Percentiles rank a stretch among this genome's conserved stretches.
These are phyloP conservation scores for Citrullus amarus DNA, from an alignment of 306 rosid genomes.

Conservation along the genomic window DNA sequence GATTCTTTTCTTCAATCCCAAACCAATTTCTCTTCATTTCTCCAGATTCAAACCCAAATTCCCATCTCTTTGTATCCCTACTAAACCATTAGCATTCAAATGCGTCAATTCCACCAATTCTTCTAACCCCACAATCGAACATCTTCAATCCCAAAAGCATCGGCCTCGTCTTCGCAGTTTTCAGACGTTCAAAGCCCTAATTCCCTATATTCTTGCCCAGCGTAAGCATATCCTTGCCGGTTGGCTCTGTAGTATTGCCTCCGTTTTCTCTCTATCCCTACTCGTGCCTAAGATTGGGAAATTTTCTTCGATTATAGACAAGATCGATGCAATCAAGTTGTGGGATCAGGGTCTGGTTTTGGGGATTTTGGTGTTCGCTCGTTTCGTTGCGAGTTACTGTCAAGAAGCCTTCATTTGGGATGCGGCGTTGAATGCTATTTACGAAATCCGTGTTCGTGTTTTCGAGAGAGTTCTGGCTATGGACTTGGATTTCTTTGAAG, in stretches of 20 bases:
- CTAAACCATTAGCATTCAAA: background rate
- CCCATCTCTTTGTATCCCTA: background rate
- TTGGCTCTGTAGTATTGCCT: slow-evolving; percentile 66
- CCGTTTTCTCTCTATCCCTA: slow-evolving; percentile 51
- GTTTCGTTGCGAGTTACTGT: slow-evolving; percentile 42
- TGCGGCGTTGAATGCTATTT: slow-evolving; percentile 56
- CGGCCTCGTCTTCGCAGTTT: slow-evolving; percentile 18
- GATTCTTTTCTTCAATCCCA: slow-evolving; percentile 9
- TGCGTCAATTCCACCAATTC: slow-evolving; percentile 17
- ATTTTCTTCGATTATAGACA: slow-evolving; percentile 20
- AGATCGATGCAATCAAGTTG: slow-evolving; percentile 9
- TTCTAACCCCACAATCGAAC: slow-evolving; percentile 12
- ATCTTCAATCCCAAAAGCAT: background rate
- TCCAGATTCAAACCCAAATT: background rate
- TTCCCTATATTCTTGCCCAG: slow-evolving; percentile 39
- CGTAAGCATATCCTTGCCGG: slow-evolving; percentile 38
- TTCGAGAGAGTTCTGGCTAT: slow-evolving; percentile 47
- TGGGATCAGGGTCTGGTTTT: slow-evolving; percentile 25
- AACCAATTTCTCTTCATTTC: background rate
- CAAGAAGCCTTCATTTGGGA: slow-evolving; percentile 84
- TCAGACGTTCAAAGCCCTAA: slow-evolving; percentile 26
- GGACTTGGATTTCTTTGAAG: slow-evolving; percentile 51
- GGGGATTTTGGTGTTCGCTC: slow-evolving; percentile 33
- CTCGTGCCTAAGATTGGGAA: slow-evolving; percentile 35
- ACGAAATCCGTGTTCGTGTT: slow-evolving; percentile 37